A percentile compares a stretch with the other conserved stretches of the same genome.
Conservation (phyloP, 1,284 basidiomycete species). For the Boletus smithii region DNA sequence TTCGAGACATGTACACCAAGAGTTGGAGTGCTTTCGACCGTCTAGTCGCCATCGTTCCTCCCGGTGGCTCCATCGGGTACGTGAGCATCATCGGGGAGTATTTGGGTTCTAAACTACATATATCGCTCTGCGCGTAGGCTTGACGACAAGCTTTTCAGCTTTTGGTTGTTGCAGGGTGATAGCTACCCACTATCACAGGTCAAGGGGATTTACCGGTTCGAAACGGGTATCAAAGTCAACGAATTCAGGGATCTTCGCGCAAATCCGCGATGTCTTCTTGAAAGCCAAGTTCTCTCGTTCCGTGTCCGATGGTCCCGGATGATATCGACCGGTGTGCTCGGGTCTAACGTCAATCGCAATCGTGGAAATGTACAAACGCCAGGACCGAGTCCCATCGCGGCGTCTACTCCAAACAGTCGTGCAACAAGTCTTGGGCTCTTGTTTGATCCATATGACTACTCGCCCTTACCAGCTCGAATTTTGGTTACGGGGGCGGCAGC, state of each 20-base stretch:
- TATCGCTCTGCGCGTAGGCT: constrained; percentile 43
- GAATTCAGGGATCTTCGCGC: constrained; percentile 82
- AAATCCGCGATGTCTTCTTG: constrained; percentile 77
- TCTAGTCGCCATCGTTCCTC: constrained; percentile 78
- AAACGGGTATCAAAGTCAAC: constrained; percentile 77
- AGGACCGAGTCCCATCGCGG: constrained; percentile 29
- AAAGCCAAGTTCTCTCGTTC: constrained; percentile 74
- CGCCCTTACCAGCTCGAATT: constrained; percentile 58
- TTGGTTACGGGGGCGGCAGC: constrained; percentile 72
- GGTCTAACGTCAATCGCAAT: constrained; percentile 34
- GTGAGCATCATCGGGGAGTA: constrained; percentile 16
- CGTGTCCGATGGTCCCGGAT: constrained; percentile 75
- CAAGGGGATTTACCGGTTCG: constrained; percentile 83
- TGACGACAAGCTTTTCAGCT: constrained; percentile 83
- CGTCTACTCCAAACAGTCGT: constrained; percentile 31
- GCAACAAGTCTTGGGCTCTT: constrained; percentile 56
- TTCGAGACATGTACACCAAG: constrained; percentile 86
- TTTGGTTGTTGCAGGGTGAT: constrained; percentile 80
- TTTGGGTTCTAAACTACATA: background rate
- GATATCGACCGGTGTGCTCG: constrained; percentile 57
- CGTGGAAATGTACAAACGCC: constrained; percentile 33
- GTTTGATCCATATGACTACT: constrained; percentile 72
- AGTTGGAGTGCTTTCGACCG: constrained; percentile 86
- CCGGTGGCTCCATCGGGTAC: constrained; percentile 82
- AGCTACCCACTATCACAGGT: constrained; percentile 67